These are phyloP conservation scores for Fusarium oxysporum DNA, from an alignment of 2,329 filamentous ascomycete species.

Conservation along the genomic window DNA sequence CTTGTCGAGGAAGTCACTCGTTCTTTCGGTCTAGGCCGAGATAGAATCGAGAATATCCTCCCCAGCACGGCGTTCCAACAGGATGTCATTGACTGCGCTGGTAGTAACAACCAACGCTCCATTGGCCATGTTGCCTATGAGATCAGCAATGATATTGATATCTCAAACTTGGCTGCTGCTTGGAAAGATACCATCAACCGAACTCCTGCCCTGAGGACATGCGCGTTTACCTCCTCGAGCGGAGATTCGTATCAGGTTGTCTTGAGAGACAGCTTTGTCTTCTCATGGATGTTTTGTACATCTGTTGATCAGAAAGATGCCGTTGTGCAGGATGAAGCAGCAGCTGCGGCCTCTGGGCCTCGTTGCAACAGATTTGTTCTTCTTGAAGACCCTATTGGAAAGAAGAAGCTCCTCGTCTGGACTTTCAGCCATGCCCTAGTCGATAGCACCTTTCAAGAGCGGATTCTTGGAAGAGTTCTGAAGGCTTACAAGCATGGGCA, in stretches of 20 bases:
- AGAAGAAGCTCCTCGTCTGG: slow-evolving; percentile 1
- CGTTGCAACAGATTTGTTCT: slow-evolving; percentile 17
- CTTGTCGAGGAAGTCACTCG: not conserved
- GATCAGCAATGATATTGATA: not conserved
- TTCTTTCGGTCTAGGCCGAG: not conserved
- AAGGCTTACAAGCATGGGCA: not conserved
- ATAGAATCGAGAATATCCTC: slow-evolving; percentile 8
- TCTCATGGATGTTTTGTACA: slow-evolving; percentile 10
- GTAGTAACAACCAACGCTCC: not conserved
- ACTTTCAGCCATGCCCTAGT: slow-evolving; percentile 4
- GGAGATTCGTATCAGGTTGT: not conserved
- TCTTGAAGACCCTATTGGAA: not conserved
- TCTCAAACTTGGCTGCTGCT: not conserved
- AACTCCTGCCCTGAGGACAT: slow-evolving; percentile 4
- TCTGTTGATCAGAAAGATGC: not conserved
- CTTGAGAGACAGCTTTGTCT: slow-evolving; percentile 6
- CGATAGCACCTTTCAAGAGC: not conserved
- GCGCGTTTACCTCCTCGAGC: not conserved
- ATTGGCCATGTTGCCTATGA: not conserved
- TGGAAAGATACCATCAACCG: slow-evolving; percentile 5
- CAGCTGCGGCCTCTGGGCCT: not conserved
- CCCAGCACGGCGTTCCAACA: not conserved
- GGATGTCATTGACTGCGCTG: slow-evolving; percentile 4
- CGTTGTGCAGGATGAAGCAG: slow-evolving; percentile 10
- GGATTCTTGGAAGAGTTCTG: not conserved